These are phyloP conservation scores for Talinum fruticosum DNA, from an alignment of 148 eudicot species.

Conservation along the genomic window DNA sequence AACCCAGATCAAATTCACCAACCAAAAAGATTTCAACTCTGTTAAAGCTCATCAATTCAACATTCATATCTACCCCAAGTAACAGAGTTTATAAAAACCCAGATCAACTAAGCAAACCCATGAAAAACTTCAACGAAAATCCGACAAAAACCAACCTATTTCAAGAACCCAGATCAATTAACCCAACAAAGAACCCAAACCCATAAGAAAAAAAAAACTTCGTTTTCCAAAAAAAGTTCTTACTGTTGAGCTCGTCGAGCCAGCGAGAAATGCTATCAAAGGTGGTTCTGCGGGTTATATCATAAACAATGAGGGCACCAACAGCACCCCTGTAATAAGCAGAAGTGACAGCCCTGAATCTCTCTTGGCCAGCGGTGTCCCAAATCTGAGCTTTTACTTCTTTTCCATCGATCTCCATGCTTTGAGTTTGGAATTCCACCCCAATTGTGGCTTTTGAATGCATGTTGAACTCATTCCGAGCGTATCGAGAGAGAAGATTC, in stretches of 20 bases:
- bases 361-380: slow-evolving; percentile 73
- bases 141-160: slow-evolving; percentile 4
- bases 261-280: slow-evolving; percentile 54
- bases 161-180: slow-evolving; percentile 18
- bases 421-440: slow-evolving; percentile 60
- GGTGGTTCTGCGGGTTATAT: slow-evolving; percentile 49
- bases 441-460: slow-evolving; percentile 66
- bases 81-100: neutral
- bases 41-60: neutral
- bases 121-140: neutral
- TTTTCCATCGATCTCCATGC: slow-evolving; percentile 55
- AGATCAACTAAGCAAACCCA: slow-evolving; percentile 7
- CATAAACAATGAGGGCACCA: slow-evolving; percentile 64
- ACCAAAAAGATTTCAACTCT: neutral
- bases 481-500: slow-evolving; percentile 47
- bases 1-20: neutral
- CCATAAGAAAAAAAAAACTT: neutral
- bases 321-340: slow-evolving; percentile 74
- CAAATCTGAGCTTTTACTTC: slow-evolving; percentile 72
- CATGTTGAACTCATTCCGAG: slow-evolving; percentile 53
- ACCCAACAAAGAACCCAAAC: neutral
- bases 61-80: neutral
- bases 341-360: slow-evolving; percentile 70
- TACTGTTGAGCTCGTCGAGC: slow-evolving; percentile 65
- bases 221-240: slow-evolving; percentile 8